Percentiles rank a stretch among this genome's conserved stretches.
Conservation (phyloP, 768 basidiomycete species). For the Mycena galericulata region DNA sequence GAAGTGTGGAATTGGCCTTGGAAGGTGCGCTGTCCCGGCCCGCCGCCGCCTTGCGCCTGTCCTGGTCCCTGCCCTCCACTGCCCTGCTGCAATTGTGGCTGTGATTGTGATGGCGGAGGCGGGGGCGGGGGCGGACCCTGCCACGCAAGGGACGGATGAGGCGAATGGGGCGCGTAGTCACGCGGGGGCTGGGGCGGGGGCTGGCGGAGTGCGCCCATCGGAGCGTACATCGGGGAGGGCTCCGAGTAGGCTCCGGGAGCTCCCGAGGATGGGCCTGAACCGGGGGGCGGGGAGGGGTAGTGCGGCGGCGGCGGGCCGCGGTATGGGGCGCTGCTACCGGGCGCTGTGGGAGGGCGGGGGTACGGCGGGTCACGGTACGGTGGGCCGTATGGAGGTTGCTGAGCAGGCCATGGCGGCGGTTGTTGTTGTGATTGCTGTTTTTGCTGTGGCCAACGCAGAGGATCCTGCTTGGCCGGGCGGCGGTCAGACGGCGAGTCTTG, state of each 20-base stretch:
- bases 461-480: too few species aligned
- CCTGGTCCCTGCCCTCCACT: too few species aligned
- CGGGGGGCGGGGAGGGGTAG: conserved; percentile 30
- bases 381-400: not conserved
- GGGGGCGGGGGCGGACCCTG: not conserved
- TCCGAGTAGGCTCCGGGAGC: conserved; percentile 22
- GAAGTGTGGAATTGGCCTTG: conserved; percentile 37
- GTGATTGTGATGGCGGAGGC: not conserved
- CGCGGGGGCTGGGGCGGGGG: conserved; percentile 12
- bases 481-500: conserved; percentile 76
- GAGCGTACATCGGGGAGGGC: conserved; percentile 31
- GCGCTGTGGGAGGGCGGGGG: not conserved
- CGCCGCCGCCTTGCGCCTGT: not conserved
- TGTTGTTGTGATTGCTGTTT: too few species aligned
- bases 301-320: not conserved
- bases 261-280: too few species aligned
- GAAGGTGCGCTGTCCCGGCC: conserved; percentile 22
- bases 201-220: conserved; percentile 27
- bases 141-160: conserved; percentile 30
- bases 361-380: conserved; percentile 5
- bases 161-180: too few species aligned
- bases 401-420: conserved; percentile 1
- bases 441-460: too few species aligned
- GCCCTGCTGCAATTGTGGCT: too few species aligned
- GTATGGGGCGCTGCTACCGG: too few species aligned